Base-by-base conservation (phyloP, 2,329 filamentous ascomycete species). In the Aureobasidium uvarum region DNA sequence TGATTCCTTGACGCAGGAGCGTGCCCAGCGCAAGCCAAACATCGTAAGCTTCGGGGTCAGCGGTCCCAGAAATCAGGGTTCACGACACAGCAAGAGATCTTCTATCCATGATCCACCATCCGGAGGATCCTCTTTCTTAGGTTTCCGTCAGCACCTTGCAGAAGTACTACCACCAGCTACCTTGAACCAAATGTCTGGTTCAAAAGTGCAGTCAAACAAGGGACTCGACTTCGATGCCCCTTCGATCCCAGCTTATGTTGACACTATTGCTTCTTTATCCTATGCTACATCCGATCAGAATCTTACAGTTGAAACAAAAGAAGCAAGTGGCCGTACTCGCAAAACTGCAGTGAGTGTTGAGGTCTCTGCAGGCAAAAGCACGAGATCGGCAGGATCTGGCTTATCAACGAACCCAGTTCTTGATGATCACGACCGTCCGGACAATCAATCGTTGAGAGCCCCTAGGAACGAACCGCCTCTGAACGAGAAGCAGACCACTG, bases 51-150 rank as follows among this genome's bases (percentile, higher is more conserved):
- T 74, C 28, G 67, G 67, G 45, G 68, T 68, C n/a, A 48, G 63
- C 10, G 74, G 73, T 10, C 73, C 73, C 7, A 71, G 67, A 3
- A 76, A 76, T 55, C 74, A 75, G 65, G 73, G 74, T n/a, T 31
- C 56, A 31, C 16, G 18, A n/a, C 41, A 20, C 5, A 28, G 33
- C 16, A n/a, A 23, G 5, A 58, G 13, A 18, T 2, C 2, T 31
- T 33, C 28, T 25, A n/a, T 33, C 1, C 25, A n/a, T 31, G 16
- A 31, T 5, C 41, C 8, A 38, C 14, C 43, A 18, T 20, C n/a
- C 16, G 25, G n/a, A 45, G 25, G 36, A 23, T n/a, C n/a, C 36
- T 60, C 43, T 3, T 59, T 41, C 38, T 28, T 41, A 20, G n/a
- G 14, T 43, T 0, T 20, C 5, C 28, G 38, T 4, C 16, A 18